Conservation (phyloP, 2,329 filamentous ascomycete species). For the Sporothrix variecibatus region DNA sequence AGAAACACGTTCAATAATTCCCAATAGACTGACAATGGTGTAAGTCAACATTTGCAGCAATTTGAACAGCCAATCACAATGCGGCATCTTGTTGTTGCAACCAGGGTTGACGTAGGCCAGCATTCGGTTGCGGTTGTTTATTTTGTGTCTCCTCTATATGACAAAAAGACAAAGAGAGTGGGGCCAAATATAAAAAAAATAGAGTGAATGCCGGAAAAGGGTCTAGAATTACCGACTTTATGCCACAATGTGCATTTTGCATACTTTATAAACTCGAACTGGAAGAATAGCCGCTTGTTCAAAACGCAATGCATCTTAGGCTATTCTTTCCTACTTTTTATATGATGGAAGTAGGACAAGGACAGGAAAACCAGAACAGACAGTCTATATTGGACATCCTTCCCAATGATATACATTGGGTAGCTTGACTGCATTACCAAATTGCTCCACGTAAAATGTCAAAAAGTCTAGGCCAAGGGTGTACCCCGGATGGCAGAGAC, state of each 20-base stretch:
- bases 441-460: not conserved
- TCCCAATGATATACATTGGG: not conserved
- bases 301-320: not conserved
- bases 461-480: not conserved
- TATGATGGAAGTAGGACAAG: not conserved
- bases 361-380: no score
- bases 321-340: constrained; percentile 1
- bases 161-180: not conserved
- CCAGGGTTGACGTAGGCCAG: not conserved
- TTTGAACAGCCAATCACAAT: not conserved
- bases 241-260: not conserved
- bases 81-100: not conserved
- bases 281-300: not conserved
- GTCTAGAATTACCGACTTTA: constrained; percentile 6
- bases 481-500: not conserved
- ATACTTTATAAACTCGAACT: not conserved
- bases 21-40: not conserved
- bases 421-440: not conserved
- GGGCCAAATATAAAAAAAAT: not conserved
- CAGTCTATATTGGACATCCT: not conserved
- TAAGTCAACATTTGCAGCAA: not conserved
- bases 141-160: not conserved
- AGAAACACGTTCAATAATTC: no score
- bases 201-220: not conserved
- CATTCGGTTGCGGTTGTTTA: not conserved